phyloP scores from a whole-genome alignment of 169 alveolate species.

The Plasmodium inui region DNA sequence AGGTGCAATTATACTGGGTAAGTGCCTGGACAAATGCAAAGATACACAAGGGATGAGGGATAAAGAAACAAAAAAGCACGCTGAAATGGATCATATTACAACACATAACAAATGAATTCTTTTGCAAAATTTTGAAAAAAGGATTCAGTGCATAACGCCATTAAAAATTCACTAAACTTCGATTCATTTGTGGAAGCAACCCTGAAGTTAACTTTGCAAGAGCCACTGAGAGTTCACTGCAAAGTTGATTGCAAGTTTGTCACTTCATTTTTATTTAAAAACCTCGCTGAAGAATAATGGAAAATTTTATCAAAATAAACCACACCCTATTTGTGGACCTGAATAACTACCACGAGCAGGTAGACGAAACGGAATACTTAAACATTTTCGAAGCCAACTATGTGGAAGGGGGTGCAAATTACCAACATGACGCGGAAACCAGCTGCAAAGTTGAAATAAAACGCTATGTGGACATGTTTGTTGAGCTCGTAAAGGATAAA shows the following conservation, averaged over 20 bases:
- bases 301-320: constrained; percentile 21
- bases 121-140: not conserved
- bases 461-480: constrained; percentile 37
- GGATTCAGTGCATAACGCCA: not conserved
- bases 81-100: constrained; percentile 5
- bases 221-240: not conserved
- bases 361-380: constrained; percentile 55
- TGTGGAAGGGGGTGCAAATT: not conserved
- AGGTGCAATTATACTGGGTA: not conserved
- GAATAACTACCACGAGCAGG: constrained; percentile 18
- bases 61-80: not conserved
- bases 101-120: not conserved
- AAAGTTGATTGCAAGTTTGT: not conserved
- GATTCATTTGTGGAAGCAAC: not conserved
- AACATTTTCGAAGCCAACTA: constrained; percentile 39
- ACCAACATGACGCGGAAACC: not conserved
- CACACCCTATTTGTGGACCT: constrained; percentile 39
- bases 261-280: not conserved
- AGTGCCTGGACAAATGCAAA: not conserved
- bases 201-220: not conserved
- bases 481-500: constrained; percentile 40
- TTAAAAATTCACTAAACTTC: not conserved
- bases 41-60: not conserved
- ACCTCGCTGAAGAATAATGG: not conserved
- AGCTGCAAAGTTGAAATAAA: constrained; percentile 37